Base-by-base conservation (phyloP, 2,329 filamentous ascomycete genomes). In the Sarocladium strictum region DNA sequence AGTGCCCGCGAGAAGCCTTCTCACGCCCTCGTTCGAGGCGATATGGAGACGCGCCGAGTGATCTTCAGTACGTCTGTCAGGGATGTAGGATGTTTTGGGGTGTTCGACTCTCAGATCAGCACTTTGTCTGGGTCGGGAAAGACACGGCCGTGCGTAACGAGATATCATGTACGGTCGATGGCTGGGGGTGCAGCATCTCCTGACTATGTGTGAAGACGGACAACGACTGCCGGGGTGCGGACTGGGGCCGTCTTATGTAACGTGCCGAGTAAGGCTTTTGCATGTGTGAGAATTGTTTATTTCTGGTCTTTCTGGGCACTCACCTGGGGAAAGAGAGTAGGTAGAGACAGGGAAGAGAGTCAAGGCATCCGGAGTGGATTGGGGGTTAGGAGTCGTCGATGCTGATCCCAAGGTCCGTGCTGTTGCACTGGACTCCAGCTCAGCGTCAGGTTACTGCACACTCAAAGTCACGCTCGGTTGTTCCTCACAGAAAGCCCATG, bases 391-490 rank as follows among this genome's bases (percentile, higher is more conserved):
- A 9, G 43, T 26, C 14, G 43, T 27, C 27, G 47, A 51, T 51
- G 47, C 23, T 51, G 47, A 51, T 51, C 47, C 12, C 15, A 51
- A 35, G 11, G 47, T 51, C 47, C 47, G 47, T 51, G 47, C 47
- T 35, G 47, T 51, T 51, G 35, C 47, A 51, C 43, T 51, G 47
- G 17, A 3, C 27, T 35, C 17, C 35, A 51, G 27, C 29, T 35
- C 26, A 27, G 47, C 27, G 14, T 51, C 47, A 51, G 47, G 47
- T 51, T 5, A 51, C 9, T 29, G 14, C 12, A 47, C 24, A 9
- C 43, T 47, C 43, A 47, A 47, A 47, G 43, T 47, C 43, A 47
- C 43, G 43, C 43, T 47, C 43, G 43, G 43, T n/a, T 51, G 32
- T 32, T 32, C 43, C 23, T n/a, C 17, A 43, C 10, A 12, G 40